phyloP scores from a whole-genome alignment of 768 basidiomycete genomes.

The Candolleomyces eurysporus region DNA sequence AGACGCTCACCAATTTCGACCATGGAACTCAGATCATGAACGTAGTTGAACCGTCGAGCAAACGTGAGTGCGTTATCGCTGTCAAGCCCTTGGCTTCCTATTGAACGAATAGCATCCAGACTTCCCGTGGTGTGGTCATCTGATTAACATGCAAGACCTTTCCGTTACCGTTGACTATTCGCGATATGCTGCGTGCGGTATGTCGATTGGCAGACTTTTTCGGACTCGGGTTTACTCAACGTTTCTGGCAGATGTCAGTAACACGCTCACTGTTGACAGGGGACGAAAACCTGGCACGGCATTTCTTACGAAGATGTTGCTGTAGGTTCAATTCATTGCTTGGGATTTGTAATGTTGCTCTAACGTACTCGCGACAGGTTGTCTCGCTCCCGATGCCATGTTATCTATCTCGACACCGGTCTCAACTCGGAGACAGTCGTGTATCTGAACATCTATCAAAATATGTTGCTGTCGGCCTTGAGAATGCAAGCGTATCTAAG shows the following conservation, averaged over 20 bases:
- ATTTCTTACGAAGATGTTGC: conserved; percentile 74
- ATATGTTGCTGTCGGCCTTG: conserved; percentile 77
- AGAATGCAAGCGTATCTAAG: conserved; percentile 84
- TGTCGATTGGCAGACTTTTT: not conserved
- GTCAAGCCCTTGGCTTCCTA: not conserved
- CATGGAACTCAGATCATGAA: conserved; percentile 52
- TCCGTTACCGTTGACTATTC: conserved; percentile 79
- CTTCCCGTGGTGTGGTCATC: conserved; percentile 93
- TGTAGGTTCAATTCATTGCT: conserved; percentile 41
- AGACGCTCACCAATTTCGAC: conserved; percentile 88
- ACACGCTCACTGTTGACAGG: conserved; percentile 70
- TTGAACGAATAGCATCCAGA: conserved; percentile 35
- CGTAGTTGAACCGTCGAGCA: conserved; percentile 45
- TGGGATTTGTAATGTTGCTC: not conserved
- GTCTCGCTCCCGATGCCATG: conserved; percentile 71
- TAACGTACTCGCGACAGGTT: conserved; percentile 38
- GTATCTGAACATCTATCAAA: conserved; percentile 84
- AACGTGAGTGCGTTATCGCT: conserved; percentile 13
- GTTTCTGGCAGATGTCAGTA: conserved; percentile 44
- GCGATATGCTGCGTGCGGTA: conserved; percentile 45
- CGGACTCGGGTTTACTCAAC: not conserved
- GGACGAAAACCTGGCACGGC: conserved; percentile 60
- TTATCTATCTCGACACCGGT: conserved; percentile 73
- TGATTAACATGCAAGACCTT: conserved; percentile 73
- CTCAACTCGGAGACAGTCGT: conserved; percentile 65